Evolutionary conservation across 2,329 filamentous ascomycete species (phyloP).

Genomic region (Aspergillus uvarum): DNA sequence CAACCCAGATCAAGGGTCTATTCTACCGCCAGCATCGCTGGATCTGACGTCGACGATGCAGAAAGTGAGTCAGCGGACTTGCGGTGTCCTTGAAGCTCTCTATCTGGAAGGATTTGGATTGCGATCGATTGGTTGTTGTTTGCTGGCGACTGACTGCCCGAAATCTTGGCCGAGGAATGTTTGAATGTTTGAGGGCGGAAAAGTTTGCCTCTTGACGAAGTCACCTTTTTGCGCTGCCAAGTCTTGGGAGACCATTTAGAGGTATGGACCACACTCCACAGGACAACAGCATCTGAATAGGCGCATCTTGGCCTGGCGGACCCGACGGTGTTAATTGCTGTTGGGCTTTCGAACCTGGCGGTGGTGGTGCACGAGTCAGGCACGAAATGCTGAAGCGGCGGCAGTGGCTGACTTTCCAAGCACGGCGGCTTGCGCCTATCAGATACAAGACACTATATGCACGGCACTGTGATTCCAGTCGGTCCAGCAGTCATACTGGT

Average conservation of each 20-base stretch:
- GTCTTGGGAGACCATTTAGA: too few species aligned
- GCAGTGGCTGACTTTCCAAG: background rate
- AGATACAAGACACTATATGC: background rate
- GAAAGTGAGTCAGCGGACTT: background rate
- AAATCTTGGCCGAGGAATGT: background rate
- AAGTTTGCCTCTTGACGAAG: too few species aligned
- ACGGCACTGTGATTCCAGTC: background rate
- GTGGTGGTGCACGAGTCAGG: background rate
- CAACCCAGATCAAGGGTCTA: background rate
- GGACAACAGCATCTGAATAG: too few species aligned
- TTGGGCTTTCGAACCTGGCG: background rate
- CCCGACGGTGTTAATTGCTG: background rate
- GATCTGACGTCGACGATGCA: background rate
- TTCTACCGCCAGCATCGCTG: background rate
- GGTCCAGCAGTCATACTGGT: background rate
- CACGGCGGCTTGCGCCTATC: background rate
- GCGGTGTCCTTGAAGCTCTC: background rate
- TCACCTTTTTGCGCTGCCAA: too few species aligned
- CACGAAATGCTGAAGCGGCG: background rate
- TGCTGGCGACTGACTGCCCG: background rate
- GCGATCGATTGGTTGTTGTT: background rate
- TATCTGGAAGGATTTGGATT: background rate
- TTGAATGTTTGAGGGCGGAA: too few species aligned
- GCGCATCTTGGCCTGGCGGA: too few species aligned
- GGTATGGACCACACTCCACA: too few species aligned